A percentile compares a stretch with the other conserved stretches of the same genome.
Conservation (phyloP, 176 grass and related monocot genomes). For the Saccharum spontaneum region DNA sequence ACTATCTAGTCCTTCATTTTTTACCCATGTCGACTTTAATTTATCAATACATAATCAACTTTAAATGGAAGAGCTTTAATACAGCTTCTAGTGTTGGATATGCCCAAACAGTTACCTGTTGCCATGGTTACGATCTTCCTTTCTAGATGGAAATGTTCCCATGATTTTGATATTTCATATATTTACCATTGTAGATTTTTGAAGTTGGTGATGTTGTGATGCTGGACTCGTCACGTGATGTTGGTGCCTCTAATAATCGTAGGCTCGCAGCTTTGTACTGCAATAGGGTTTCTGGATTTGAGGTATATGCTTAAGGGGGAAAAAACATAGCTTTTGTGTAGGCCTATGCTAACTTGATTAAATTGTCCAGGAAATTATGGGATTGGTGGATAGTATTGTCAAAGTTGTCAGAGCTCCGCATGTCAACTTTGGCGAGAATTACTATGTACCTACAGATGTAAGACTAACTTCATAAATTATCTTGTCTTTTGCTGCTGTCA, state of each 20-base stretch:
- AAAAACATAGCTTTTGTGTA: constrained; percentile 11
- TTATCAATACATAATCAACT: not conserved
- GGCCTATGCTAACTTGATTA: constrained; percentile 7
- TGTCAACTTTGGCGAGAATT: constrained; percentile 54
- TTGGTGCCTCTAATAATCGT: constrained; percentile 87
- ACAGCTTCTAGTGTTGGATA: constrained; percentile 21
- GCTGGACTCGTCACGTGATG: constrained; percentile 52
- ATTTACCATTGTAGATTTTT: constrained; percentile 65
- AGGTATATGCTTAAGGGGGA: constrained; percentile 43
- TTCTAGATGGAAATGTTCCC: not conserved
- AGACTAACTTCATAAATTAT: constrained; percentile 32
- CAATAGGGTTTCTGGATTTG: constrained; percentile 80
- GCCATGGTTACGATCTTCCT: not conserved
- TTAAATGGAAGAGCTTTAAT: not conserved
- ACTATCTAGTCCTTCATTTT: not conserved
- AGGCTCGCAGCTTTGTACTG: constrained; percentile 88
- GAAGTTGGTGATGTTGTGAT: constrained; percentile 14
- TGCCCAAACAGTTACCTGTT: not conserved
- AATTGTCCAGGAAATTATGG: constrained; percentile 83
- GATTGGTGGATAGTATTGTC: constrained; percentile 90
- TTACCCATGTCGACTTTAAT: not conserved
- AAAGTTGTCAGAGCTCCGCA: constrained; percentile 62
- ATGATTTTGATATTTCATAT: constrained; percentile 27
- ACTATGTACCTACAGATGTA: constrained; percentile 69
- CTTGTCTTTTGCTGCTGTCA: constrained; percentile 13